Conservation (phyloP, 176 grass and related monocot genomes). For the Carex littledalei region DNA sequence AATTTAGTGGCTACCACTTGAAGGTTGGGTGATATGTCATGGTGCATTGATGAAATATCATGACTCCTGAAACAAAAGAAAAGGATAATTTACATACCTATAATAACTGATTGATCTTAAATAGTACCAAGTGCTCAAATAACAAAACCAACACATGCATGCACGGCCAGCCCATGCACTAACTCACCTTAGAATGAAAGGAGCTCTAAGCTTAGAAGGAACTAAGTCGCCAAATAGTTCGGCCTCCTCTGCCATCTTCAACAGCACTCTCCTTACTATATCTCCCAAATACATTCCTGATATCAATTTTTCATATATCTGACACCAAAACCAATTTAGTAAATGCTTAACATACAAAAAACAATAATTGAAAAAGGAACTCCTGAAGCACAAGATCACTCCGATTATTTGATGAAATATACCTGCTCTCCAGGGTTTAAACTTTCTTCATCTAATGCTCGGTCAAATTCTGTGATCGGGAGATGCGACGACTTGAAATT, state of each 20-base stretch:
- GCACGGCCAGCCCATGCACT: not conserved
- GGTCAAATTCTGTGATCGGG: slow-evolving; percentile 64
- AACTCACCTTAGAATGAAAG: slow-evolving; percentile 51
- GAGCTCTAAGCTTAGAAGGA: slow-evolving; percentile 45
- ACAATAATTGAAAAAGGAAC: slow-evolving; percentile 2
- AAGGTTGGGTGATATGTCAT: slow-evolving; percentile 50
- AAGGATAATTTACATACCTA: not conserved
- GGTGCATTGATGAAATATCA: slow-evolving; percentile 64
- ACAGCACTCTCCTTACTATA: slow-evolving; percentile 67
- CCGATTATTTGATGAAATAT: slow-evolving; percentile 17
- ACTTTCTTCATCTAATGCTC: slow-evolving; percentile 60
- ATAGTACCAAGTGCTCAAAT: not conserved
- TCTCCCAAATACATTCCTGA: slow-evolving; percentile 88
- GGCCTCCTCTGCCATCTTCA: slow-evolving; percentile 52
- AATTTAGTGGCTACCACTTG: slow-evolving; percentile 50
- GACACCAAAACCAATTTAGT: slow-evolving; percentile 22
- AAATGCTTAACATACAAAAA: not conserved
- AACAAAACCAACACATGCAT: not conserved
- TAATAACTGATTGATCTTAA: not conserved
- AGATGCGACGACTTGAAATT: slow-evolving; percentile 57
- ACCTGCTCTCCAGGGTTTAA: slow-evolving; percentile 86
- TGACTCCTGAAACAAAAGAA: slow-evolving; percentile 35
- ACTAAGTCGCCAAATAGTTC: slow-evolving; percentile 42
- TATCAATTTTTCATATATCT: slow-evolving; percentile 90
- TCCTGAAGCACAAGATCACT: not conserved